Evolutionary conservation across 176 grass and related monocot genomes (phyloP), one percentile per base, ranked within the genome.

Genomic region (Oryza rufipogon): DNA sequence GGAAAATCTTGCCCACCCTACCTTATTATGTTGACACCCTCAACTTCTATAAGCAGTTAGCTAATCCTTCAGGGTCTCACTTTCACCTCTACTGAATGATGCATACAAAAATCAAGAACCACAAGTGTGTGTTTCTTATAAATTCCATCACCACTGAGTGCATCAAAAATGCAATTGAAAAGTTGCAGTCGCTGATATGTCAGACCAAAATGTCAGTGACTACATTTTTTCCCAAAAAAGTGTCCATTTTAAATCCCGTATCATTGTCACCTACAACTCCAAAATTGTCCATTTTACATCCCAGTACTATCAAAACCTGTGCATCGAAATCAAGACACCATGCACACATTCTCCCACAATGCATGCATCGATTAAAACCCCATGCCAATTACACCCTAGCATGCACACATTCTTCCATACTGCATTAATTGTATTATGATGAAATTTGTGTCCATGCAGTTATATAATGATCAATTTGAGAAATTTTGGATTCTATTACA

Each of bases 1-100:
- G 17, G 16, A 70, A 36, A 81, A 71, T 22, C 39, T n/a, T 47
- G 41, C 63, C 16, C 52, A 20, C 17, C 52, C 52, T 58, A 17
- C 16, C 16, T 13, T 22, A 51, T 36, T 32, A 61, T 72, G 51
- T 72, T 15, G 9, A 61, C 54, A 65, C n/a, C 25, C 10, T 46
- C 23, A 46, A 54, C 28, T 33, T 64, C 74, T 58, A 60, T 17
- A 13, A 58, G 70, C 34, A 36, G 34, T 36, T 36, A 36, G 34
- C 34, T 73, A n/a, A 73, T 30, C 34, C 9, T 71, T 28, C 26
- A 72, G 51, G 68, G 58, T 44, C 9, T 44, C 44, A 45, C 44
- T 73, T 73, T 82, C 80, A 82, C 68, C 36, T 46, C 44, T 1
- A 26, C 7, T 51, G 23, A 41, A 41, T 71, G 41, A 15, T 25